A percentile compares a stretch with the other conserved stretches of the same genome.
These are phyloP conservation scores for Sechiopsis laciniata DNA, from an alignment of 306 rosid species.

Conservation along the genomic window DNA sequence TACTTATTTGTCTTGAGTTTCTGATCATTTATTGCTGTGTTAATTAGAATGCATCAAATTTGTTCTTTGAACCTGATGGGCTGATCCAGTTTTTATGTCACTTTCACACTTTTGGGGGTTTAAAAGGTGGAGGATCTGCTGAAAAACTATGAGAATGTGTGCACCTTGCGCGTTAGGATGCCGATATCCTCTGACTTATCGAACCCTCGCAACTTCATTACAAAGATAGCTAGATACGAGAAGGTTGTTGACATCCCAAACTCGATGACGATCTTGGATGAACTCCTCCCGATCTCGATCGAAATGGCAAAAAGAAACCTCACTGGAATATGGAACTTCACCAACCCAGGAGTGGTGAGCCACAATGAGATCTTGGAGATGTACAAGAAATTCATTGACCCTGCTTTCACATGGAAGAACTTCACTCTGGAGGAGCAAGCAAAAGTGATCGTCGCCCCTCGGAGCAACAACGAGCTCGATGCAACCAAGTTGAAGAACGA, in stretches of 20 bases:
- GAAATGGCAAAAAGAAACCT: constrained; percentile 91
- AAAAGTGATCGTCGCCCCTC: constrained; percentile 73
- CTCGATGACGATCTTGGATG: constrained; percentile 84
- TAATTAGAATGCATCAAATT: not conserved
- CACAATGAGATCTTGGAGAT: constrained; percentile 80
- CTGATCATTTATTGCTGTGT: not conserved
- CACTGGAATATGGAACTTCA: constrained; percentile 82
- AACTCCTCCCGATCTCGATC: constrained; percentile 72
- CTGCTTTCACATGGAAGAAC: constrained; percentile 64
- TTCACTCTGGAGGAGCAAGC: constrained; percentile 87
- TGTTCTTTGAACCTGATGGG: not conserved
- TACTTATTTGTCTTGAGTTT: not conserved
- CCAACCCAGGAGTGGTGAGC: constrained; percentile 88
- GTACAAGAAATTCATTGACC: constrained; percentile 64
- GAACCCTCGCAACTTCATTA: constrained; percentile 80
- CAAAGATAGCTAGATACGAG: constrained; percentile 71
- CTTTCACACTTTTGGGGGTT: constrained; percentile 11
- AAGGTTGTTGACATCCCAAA: constrained; percentile 83
- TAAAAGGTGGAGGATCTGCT: constrained; percentile 79
- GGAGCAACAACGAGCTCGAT: constrained; percentile 85
- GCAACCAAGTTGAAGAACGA: constrained; percentile 52
- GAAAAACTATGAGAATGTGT: constrained; percentile 69
- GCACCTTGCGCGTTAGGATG: constrained; percentile 81
- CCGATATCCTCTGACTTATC: constrained; percentile 74
- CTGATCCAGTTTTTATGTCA: constrained; percentile 4